Evolutionary conservation across 441 rosid species (phyloP), one percentile per base, ranked within the genome.

Genomic region (Oxalis stricta): DNA sequence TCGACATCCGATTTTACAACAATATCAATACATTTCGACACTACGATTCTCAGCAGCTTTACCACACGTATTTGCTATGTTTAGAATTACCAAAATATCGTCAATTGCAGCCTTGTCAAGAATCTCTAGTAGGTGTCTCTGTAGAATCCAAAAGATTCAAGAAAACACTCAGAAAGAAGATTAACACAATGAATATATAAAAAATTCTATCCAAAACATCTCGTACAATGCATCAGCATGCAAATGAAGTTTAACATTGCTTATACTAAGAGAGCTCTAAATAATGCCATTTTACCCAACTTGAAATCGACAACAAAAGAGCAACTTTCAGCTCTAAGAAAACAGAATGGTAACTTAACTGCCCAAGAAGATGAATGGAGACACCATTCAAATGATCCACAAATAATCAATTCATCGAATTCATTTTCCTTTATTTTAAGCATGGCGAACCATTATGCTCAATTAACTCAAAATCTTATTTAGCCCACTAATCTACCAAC

Each of bases 1-100:
- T 80, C 94, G 2, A 75, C 53, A 58, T 82, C 58, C 2, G 98
- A 85, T 58, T 69, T 70, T 24, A 57, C 84, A 19, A 73, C 15
- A 22, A 52, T 70, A 22, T 76, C 77, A 14, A 70, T 22, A 44
- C 94, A 80, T 35, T 55, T 68, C 23, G 58, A 52, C 1, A 51
- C n/a, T n/a, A 30, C 61, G 77, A 55, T 50, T 72, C 60, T 70
- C 77, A 52, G 81, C 82, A 10, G 59, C 52, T 33, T 55, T 49
- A 32, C 71, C 71, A 35, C 94, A 86, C 0, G 53, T 55, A 52
- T 61, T 57, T 58, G 75, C 77, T 45, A 78, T 71, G 44, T 52
- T 61, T 33, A 80, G 66, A 52, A 83, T 53, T 28, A 68, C 63
- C 58, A 86, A 53, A 18, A 78, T 55, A 58, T 83, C 88, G 44